Base-by-base conservation (phyloP, 192 early-diverging fungal species). In the Neocallimastix lanati region DNA sequence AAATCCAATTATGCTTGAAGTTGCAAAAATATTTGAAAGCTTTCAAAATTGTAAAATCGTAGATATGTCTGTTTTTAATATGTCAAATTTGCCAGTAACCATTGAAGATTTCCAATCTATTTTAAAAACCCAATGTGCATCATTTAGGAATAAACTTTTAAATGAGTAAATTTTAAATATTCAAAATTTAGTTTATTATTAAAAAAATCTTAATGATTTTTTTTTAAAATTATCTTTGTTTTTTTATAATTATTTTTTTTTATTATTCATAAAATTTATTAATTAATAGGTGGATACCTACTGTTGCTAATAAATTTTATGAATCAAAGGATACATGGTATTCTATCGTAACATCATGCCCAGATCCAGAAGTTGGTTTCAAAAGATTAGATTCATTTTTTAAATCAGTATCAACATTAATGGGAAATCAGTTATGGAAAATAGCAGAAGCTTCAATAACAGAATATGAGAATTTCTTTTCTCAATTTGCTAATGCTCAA, bases 401-500 rank as follows among this genome's bases (percentile, higher is more conserved):
- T 82, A 90, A 90, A 82, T 87, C 87, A 6, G 90, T 90, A 6
- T 82, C 85, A 18, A 83, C 86, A 15, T 80, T 91, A 28, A 86
- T 91, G 83, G 87, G 86, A 25, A 90, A 90, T 78, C 90, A 91
- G 77, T 79, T 91, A 37, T 88, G 89, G 86, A 37, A 82, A 25
- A 77, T 89, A 76, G 84, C 88, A 15, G 81, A 84, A 78, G 81
- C 83, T 12, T 85, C 83, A 28, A 82, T 91, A 76, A 76, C 82
- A 18, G 88, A 90, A 21, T 84, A 90, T 79, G 90, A 91, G 77
- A 35, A 28, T 30, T 90, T 90, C 77, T 91, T 91, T 81, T 29
- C 82, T 12, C 85, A 88, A 76, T 91, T 90, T 81, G 76, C 80
- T 12, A 40, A 78, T 11, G 85, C 83, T 4, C 77, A 29, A 30